phyloP scores from a whole-genome alignment of 2,329 filamentous ascomycete species.

The Huntiella savannae region DNA sequence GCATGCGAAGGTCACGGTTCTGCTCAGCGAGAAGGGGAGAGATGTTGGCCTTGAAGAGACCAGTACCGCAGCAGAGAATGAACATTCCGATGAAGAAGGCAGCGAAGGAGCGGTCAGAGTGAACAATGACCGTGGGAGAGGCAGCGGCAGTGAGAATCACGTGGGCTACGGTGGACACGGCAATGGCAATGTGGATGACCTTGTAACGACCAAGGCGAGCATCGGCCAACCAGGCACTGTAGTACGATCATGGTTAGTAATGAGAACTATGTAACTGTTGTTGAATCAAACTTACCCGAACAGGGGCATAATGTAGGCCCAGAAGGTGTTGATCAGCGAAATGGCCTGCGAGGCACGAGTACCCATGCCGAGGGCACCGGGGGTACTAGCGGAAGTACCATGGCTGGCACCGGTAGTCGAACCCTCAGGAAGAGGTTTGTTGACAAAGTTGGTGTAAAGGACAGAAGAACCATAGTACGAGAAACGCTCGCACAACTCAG shows the following conservation, averaged over 20 bases:
- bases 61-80: conserved; percentile 42
- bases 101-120: conserved; percentile 37
- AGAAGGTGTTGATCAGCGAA: conserved; percentile 38
- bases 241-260: not conserved
- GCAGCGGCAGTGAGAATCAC: conserved; percentile 46
- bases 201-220: conserved; percentile 54
- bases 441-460: conserved; percentile 49
- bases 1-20: conserved; percentile 38
- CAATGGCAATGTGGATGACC: conserved; percentile 51
- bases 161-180: conserved; percentile 46
- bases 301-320: conserved; percentile 40
- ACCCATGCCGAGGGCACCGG: conserved; percentile 39
- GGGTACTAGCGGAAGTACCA: conserved; percentile 17
- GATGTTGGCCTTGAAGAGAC: conserved; percentile 69
- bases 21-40: conserved; percentile 54
- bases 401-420: conserved; percentile 33
- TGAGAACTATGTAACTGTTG: conserved; percentile 7
- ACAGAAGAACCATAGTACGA: conserved; percentile 57
- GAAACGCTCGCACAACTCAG: conserved; percentile 59
- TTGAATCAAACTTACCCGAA: conserved; percentile 25
- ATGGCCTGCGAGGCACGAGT: conserved; percentile 33
- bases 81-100: conserved; percentile 50
- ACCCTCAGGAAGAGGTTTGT: conserved; percentile 31
- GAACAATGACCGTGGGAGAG: conserved; percentile 40
- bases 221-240: conserved; percentile 40